Conservation (phyloP, 2,329 filamentous ascomycete species). For the Leptographium wingfieldii region DNA sequence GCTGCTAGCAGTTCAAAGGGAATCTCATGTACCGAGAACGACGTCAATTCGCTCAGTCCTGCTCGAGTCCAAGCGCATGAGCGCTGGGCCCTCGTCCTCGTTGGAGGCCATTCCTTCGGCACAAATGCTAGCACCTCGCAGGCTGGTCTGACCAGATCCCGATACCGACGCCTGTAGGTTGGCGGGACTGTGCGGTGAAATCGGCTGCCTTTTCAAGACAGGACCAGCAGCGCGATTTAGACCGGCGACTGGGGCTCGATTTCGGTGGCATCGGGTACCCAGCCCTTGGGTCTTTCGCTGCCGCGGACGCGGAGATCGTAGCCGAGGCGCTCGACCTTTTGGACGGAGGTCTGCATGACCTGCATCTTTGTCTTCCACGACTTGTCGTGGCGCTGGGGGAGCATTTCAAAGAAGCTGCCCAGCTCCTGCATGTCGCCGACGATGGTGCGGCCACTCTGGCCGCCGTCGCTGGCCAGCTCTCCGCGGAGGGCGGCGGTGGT, state of each 20-base stretch:
- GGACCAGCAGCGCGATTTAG: not conserved
- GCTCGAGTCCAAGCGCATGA: constrained; percentile 40
- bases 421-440: constrained; percentile 71
- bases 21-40: constrained; percentile 45
- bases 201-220: not conserved
- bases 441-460: constrained; percentile 39
- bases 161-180: no score
- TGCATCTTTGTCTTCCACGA: constrained; percentile 66
- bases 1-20: constrained; percentile 42
- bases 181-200: not conserved
- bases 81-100: constrained; percentile 44
- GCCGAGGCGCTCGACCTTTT: constrained; percentile 83
- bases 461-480: constrained; percentile 26
- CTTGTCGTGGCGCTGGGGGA: constrained; percentile 46
- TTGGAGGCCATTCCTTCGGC: constrained; percentile 29
- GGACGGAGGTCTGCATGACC: constrained; percentile 77
- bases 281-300: constrained; percentile 78
- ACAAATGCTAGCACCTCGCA: no score
- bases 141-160: no score
- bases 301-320: constrained; percentile 83
- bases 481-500: constrained; percentile 71
- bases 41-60: constrained; percentile 46
- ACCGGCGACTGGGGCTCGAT: not conserved
- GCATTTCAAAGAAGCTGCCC: constrained; percentile 60
- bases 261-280: constrained; percentile 61